These are phyloP conservation scores for Elsinoe necatrix DNA, from an alignment of 2,329 filamentous ascomycete species.

Conservation along the genomic window DNA sequence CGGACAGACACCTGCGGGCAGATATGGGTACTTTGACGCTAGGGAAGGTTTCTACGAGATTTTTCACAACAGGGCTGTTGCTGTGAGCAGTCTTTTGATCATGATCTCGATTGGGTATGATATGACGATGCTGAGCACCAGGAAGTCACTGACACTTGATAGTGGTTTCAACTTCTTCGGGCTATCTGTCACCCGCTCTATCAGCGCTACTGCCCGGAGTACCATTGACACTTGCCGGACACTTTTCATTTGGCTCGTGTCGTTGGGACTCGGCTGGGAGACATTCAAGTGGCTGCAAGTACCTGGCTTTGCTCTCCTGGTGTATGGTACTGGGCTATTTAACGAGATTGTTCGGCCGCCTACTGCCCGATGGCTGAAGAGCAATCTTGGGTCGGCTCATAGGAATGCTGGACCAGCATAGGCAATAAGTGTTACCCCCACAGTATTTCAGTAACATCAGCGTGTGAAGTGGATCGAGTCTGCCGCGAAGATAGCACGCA, in stretches of 20 bases:
- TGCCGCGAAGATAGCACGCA: too few species aligned
- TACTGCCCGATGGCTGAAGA: conserved; percentile 25
- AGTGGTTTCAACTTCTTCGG: conserved; percentile 99
- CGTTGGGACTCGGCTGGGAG: conserved; percentile 89
- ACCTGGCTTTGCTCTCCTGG: conserved; percentile 73
- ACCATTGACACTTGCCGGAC: conserved; percentile 97
- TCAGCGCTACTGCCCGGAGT: conserved; percentile 86
- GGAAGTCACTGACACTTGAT: conserved; percentile 17
- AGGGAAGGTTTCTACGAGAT: conserved; percentile 78
- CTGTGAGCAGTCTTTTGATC: conserved; percentile 73
- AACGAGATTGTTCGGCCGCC: conserved; percentile 88
- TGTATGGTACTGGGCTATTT: conserved; percentile 95
- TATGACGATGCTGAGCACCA: background rate
- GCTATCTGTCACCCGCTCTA: conserved; percentile 77
- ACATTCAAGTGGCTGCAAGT: conserved; percentile 97
- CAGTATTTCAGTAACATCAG: too few species aligned
- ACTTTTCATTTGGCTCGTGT: conserved; percentile 96
- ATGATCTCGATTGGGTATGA: conserved; percentile 95
- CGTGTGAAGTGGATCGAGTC: too few species aligned
- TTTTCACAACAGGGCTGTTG: conserved; percentile 59
- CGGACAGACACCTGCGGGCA: conserved; percentile 64
- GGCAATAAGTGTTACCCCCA: background rate
- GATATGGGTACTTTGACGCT: conserved; percentile 82
- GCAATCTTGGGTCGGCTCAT: conserved; percentile 19
- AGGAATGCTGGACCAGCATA: background rate